Conservation (phyloP, 2,329 filamentous ascomycete species). For the Drechmeria coniospora region DNA sequence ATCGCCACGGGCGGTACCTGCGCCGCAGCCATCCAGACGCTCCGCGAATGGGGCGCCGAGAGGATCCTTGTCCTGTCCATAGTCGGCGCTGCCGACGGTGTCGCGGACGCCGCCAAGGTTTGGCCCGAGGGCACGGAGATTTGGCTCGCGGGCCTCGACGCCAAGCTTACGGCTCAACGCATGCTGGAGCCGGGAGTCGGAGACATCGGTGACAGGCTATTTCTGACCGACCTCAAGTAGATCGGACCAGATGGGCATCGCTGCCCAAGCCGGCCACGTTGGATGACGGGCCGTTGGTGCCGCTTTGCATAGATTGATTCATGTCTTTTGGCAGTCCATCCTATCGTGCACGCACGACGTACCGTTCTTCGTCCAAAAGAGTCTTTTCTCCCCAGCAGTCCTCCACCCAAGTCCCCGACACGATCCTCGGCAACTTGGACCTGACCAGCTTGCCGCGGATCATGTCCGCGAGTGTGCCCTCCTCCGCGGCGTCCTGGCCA, state of each 20-base stretch:
- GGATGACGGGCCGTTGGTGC: not conserved
- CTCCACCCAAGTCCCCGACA: slow-evolving; percentile 57
- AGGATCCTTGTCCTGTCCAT: slow-evolving; percentile 63
- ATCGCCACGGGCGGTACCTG: slow-evolving; percentile 89
- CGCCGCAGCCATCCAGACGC: slow-evolving; percentile 73
- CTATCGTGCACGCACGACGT: no score
- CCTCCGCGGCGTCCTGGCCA: slow-evolving; percentile 22
- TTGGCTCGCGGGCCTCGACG: slow-evolving; percentile 71
- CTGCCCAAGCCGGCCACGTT: no score
- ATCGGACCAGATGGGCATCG: no score
- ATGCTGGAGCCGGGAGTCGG: slow-evolving; percentile 87
- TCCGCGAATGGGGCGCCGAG: slow-evolving; percentile 84
- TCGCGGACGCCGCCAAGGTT: slow-evolving; percentile 54
- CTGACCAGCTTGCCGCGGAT: slow-evolving; percentile 30
- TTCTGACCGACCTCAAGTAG: slow-evolving; percentile 43
- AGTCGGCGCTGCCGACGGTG: slow-evolving; percentile 56
- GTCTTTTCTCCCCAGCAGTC: slow-evolving; percentile 70
- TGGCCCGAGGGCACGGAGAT: slow-evolving; percentile 68
- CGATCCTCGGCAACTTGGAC: slow-evolving; percentile 47
- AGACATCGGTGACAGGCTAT: slow-evolving; percentile 81
- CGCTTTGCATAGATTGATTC: no score
- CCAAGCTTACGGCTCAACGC: slow-evolving; percentile 55
- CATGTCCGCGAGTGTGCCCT: slow-evolving; percentile 21
- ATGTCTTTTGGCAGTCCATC: no score
- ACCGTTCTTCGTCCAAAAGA: slow-evolving; percentile 62